Percentiles rank a stretch among this genome's conserved stretches.
These are phyloP conservation scores for Diaporthe sp. DNA, from an alignment of 2,329 filamentous ascomycete genomes.

Conservation along the genomic window DNA sequence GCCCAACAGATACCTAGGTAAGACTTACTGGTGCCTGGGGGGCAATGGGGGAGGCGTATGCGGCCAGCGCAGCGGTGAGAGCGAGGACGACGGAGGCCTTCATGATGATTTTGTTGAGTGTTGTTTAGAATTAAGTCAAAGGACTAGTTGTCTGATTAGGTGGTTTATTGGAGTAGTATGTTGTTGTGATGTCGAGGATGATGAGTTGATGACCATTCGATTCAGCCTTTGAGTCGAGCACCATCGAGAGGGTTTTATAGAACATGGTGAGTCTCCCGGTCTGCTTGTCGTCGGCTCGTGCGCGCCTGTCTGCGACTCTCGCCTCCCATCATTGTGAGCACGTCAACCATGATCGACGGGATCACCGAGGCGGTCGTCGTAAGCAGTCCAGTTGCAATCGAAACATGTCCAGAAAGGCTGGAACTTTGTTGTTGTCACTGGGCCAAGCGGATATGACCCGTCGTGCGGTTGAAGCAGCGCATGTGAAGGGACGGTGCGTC, in stretches of 20 bases:
- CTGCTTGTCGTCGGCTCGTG: background rate
- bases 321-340: background rate
- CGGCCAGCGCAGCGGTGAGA: constrained; percentile 22
- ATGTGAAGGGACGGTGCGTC: background rate
- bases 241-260: constrained; percentile 2
- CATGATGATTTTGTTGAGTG: constrained; percentile 5
- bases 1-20: background rate
- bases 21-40: constrained; percentile 7
- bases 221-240: background rate
- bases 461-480: background rate
- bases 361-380: constrained; percentile 21
- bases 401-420: background rate
- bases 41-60: constrained; percentile 12
- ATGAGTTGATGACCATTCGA: background rate
- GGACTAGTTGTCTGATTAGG: background rate
- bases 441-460: background rate
- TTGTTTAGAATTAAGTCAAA: background rate
- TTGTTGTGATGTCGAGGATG: constrained; percentile 1
- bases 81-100: constrained; percentile 21
- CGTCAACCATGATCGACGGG: constrained; percentile 19
- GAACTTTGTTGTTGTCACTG: background rate
- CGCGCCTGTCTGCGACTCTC: background rate
- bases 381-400: constrained; percentile 11
- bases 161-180: background rate
- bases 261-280: background rate